Conservation (phyloP, 139 green algal genomes). For the Chlorella sp. region DNA sequence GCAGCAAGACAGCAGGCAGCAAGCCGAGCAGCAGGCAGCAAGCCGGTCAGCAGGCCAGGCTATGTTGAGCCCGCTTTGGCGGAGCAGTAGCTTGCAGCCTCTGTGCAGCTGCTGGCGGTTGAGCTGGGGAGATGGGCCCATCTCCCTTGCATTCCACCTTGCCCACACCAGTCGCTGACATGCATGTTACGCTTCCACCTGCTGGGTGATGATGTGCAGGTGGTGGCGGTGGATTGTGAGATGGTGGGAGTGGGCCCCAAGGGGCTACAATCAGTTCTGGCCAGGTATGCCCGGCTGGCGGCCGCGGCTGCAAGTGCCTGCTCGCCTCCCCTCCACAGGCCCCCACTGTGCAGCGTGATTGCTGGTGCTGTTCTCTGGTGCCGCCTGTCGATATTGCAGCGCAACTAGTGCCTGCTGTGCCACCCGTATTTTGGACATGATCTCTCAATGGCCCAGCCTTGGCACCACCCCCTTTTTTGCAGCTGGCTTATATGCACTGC, state of each 20-base stretch:
- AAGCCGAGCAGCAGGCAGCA: no score
- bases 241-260: constrained; percentile 92
- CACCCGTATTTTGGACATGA: neutral
- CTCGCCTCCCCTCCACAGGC: no score
- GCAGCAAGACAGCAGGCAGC: no score
- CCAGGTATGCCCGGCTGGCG: constrained; percentile 48
- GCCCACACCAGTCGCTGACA: no score
- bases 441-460: neutral
- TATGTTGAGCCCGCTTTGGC: neutral
- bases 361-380: neutral
- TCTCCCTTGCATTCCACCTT: no score
- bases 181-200: neutral
- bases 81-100: neutral
- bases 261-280: constrained; percentile 70
- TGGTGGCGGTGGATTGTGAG: constrained; percentile 96
- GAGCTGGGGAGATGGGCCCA: no score
- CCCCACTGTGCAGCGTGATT: neutral
- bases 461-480: no score
- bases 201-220: neutral
- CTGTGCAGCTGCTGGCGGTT: no score
- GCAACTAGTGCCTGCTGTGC: neutral
- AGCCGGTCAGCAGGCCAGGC: no score
- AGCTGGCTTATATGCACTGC: no score
- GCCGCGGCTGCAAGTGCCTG: no score
- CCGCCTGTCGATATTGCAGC: neutral